Conservation (phyloP, 2,329 filamentous ascomycete species). For the Daldinia eschscholtzii region DNA sequence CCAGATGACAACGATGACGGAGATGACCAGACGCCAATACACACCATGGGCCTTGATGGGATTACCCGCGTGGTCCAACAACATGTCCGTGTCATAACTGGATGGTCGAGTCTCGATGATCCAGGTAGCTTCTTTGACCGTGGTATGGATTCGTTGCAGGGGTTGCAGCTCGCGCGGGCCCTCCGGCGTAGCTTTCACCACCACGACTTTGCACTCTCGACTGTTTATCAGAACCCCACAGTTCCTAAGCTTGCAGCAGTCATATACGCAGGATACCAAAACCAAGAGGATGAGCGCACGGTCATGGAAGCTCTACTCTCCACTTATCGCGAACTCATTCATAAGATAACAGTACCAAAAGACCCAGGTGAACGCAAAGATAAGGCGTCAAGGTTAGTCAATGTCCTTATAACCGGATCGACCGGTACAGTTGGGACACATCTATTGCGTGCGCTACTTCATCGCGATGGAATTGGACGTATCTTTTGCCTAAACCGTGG, state of each 20-base stretch:
- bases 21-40: neutral
- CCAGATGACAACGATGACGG: slow-evolving; percentile 20
- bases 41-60: slow-evolving; percentile 6
- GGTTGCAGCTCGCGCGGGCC: slow-evolving; percentile 31
- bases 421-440: slow-evolving; percentile 43
- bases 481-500: slow-evolving; percentile 50
- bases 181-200: slow-evolving; percentile 26
- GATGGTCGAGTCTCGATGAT: slow-evolving; percentile 20
- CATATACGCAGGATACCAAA: slow-evolving; percentile 11
- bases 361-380: neutral
- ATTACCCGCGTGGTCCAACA: slow-evolving; percentile 23
- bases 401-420: slow-evolving; percentile 49
- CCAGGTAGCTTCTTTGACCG: slow-evolving; percentile 34
- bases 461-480: slow-evolving; percentile 33
- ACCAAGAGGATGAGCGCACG: slow-evolving; percentile 20
- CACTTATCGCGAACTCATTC: slow-evolving; percentile 39
- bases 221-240: slow-evolving; percentile 39
- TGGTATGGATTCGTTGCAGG: slow-evolving; percentile 43
- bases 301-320: slow-evolving; percentile 34
- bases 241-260: slow-evolving; percentile 35
- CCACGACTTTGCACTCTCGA: slow-evolving; percentile 32
- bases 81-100: slow-evolving; percentile 19
- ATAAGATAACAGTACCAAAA: slow-evolving; percentile 34
- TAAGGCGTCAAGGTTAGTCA: neutral
- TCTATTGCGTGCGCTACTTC: slow-evolving; percentile 42